A percentile compares a stretch with the other conserved stretches of the same genome.
Evolutionary conservation across 2,329 filamentous ascomycete species (phyloP).

Genomic region (Ophiostoma triangulosporum): DNA sequence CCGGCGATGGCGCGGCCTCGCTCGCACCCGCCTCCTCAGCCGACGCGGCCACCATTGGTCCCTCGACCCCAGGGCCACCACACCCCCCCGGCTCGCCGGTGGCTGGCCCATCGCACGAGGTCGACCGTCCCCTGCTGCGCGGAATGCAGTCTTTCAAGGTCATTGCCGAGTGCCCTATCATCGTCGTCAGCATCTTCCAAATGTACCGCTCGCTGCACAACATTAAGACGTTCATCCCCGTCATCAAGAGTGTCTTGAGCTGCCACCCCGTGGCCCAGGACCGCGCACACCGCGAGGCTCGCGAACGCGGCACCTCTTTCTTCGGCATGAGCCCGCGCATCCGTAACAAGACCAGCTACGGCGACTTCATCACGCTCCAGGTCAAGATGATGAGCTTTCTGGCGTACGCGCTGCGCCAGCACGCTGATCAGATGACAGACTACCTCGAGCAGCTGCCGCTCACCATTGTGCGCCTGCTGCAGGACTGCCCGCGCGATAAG

Average conservation of each 20-base stretch:
- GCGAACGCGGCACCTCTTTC: conserved; percentile 66
- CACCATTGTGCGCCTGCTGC: conserved; percentile 79
- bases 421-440: conserved; percentile 73
- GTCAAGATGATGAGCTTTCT: conserved; percentile 99
- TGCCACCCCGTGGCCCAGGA: conserved; percentile 88
- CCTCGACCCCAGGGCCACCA: conserved; percentile 54
- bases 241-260: conserved; percentile 81
- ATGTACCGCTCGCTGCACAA: conserved; percentile 69
- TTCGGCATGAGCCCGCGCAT: conserved; percentile 89
- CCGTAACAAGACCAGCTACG: conserved; percentile 85
- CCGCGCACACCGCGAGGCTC: conserved; percentile 77
- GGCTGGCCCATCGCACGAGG: conserved; percentile 65
- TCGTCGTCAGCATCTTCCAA: conserved; percentile 96
- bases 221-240: conserved; percentile 80
- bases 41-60: conserved; percentile 29
- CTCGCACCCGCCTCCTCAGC: background rate
- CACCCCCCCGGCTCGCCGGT: conserved; percentile 74
- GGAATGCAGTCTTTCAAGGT: conserved; percentile 99
- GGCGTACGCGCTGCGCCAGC: conserved; percentile 80
- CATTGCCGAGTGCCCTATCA: conserved; percentile 92
- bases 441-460: conserved; percentile 76
- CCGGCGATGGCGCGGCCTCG: conserved; percentile 24
- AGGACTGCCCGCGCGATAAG: conserved; percentile 90
- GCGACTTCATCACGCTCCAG: conserved; percentile 93
- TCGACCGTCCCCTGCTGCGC: conserved; percentile 70